These are phyloP conservation scores for Saccharomyces paradoxus DNA, from an alignment of 805 yeast genomes.

Conservation along the genomic window DNA sequence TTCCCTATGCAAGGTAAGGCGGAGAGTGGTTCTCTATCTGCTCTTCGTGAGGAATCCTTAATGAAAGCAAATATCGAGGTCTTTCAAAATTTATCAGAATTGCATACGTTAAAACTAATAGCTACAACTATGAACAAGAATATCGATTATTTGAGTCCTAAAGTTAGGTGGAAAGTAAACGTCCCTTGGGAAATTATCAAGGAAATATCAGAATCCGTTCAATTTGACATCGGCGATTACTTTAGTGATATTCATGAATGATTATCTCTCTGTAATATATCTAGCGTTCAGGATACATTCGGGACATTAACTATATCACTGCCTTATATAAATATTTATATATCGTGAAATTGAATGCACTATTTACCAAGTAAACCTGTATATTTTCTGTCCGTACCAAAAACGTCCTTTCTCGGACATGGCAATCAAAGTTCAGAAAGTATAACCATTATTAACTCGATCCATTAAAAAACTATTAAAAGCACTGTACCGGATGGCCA, in stretches of 20 bases:
- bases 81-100: constrained; percentile 51
- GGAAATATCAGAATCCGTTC: constrained; percentile 53
- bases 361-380: neutral
- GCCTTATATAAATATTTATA: neutral
- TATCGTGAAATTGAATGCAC: neutral
- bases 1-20: constrained; percentile 35
- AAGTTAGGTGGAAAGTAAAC: constrained; percentile 72
- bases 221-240: constrained; percentile 59
- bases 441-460: no score
- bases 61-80: constrained; percentile 40
- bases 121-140: constrained; percentile 35
- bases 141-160: constrained; percentile 53
- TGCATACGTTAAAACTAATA: constrained; percentile 46
- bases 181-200: constrained; percentile 59
- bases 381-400: neutral
- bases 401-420: no score
- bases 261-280: neutral
- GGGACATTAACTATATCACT: neutral
- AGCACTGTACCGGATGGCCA: no score
- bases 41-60: constrained; percentile 14
- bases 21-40: constrained; percentile 15
- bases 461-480: neutral
- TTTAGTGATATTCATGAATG: constrained; percentile 26
- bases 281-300: neutral
- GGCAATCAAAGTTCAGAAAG: neutral